Evolutionary conservation across 768 basidiomycete genomes (phyloP).

Genomic region (Rubroboletus satanas): DNA sequence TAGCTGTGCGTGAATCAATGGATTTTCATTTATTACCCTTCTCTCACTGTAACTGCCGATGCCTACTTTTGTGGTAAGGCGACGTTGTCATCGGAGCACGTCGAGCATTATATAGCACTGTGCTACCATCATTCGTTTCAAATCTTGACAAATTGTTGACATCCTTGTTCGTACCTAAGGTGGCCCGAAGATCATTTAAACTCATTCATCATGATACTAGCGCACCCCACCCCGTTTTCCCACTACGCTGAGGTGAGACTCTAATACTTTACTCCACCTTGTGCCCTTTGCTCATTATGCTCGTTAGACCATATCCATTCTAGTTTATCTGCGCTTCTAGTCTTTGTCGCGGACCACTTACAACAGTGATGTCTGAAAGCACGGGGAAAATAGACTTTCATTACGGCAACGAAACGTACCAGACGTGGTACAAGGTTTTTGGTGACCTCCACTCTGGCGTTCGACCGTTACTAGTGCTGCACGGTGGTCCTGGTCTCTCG

Average conservation of each 20-base stretch:
- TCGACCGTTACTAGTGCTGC: conserved; percentile 40
- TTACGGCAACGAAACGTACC: conserved; percentile 24
- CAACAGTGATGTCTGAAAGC: conserved; percentile 15
- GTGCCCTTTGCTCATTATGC: not conserved
- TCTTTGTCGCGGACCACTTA: not conserved
- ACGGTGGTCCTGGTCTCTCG: conserved; percentile 43
- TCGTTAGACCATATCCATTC: not conserved
- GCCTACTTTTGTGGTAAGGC: too few relatives aligned
- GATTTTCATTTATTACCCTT: too few relatives aligned
- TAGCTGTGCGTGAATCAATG: too few relatives aligned
- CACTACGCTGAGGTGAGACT: not conserved
- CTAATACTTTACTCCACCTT: too few relatives aligned
- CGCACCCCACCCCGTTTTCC: not conserved
- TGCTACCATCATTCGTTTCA: not conserved
- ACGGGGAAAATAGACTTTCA: conserved; percentile 23
- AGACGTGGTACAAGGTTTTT: conserved; percentile 44
- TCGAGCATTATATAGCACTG: too few relatives aligned
- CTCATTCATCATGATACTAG: not conserved
- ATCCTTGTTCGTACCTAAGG: not conserved
- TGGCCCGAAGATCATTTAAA: not conserved
- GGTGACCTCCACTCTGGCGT: conserved; percentile 36
- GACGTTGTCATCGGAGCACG: too few relatives aligned
- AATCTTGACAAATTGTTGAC: not conserved
- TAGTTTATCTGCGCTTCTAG: not conserved
- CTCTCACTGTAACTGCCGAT: too few relatives aligned